Percentiles rank a stretch among this genome's conserved stretches.
These are phyloP conservation scores for Purshia tridentata DNA, from an alignment of 306 rosid species.

Conservation along the genomic window DNA sequence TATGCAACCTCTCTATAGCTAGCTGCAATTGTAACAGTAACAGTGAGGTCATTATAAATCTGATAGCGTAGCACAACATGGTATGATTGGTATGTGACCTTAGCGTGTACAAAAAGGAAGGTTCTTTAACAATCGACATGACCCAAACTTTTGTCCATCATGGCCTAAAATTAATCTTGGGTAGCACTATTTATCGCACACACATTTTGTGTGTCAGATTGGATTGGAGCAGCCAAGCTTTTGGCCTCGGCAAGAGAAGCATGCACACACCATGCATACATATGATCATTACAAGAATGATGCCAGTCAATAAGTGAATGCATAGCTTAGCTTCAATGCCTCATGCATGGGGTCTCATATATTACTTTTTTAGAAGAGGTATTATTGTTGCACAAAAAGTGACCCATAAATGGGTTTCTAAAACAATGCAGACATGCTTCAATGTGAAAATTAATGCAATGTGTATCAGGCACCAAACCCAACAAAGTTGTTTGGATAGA, in stretches of 20 bases:
- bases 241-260: conserved; percentile 32
- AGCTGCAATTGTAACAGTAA: conserved; percentile 4
- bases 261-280: conserved; percentile 18
- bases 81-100: conserved; percentile 14
- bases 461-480: background rate
- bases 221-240: conserved; percentile 25
- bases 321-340: background rate
- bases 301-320: background rate
- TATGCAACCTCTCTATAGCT: conserved; percentile 17
- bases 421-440: conserved; percentile 4
- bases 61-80: conserved; percentile 15
- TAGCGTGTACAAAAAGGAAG: conserved; percentile 39
- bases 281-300: background rate
- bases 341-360: conserved; percentile 23
- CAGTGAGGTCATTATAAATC: background rate
- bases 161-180: conserved; percentile 13
- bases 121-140: background rate
- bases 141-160: background rate
- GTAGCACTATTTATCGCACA: background rate
- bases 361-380: background rate
- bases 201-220: conserved; percentile 22
- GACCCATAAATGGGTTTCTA: conserved; percentile 20
- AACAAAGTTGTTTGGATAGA: conserved; percentile 7
- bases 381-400: conserved; percentile 26
- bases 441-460: background rate